These are phyloP conservation scores for Candida pseudoviswanathii DNA, from an alignment of 1,139 yeast species.

Conservation along the genomic window DNA sequence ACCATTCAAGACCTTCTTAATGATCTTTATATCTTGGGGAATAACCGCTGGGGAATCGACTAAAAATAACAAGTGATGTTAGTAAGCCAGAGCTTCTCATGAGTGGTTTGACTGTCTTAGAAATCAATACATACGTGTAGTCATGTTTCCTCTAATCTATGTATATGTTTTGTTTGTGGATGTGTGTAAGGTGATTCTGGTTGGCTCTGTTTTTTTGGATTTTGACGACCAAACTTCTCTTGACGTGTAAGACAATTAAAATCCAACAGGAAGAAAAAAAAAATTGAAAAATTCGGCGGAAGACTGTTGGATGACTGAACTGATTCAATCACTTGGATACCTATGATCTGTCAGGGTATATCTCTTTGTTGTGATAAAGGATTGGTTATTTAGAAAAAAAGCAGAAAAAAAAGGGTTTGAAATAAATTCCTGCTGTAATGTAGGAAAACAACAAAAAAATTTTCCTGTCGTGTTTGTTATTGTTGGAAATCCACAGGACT, in stretches of 20 bases:
- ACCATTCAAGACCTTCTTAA: constrained; percentile 83
- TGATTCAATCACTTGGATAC: no score
- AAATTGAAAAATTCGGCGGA: not conserved
- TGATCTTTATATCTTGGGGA: constrained; percentile 52
- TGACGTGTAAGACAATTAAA: not conserved
- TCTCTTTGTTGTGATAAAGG: not conserved
- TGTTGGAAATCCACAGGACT: not conserved
- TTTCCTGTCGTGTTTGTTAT: constrained; percentile 2
- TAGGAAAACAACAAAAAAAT: not conserved
- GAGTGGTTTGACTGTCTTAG: not conserved
- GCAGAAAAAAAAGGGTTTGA: not conserved
- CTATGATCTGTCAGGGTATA: not conserved
- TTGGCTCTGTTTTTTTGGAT: not conserved
- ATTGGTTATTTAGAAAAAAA: not conserved
- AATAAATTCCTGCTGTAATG: not conserved
- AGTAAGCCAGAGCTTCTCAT: constrained; percentile 14
- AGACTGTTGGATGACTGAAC: not conserved
- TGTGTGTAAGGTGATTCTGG: constrained; percentile 1
- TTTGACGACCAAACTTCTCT: constrained; percentile 3
- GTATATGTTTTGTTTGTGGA: constrained; percentile 1
- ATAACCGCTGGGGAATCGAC: constrained; percentile 9
- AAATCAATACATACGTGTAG: constrained; percentile 12
- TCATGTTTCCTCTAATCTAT: constrained; percentile 7
- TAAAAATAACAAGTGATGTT: not conserved
- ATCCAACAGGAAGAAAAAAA: not conserved